phyloP scores from a whole-genome alignment of 257 asterid species.

The Apocynum venetum region DNA sequence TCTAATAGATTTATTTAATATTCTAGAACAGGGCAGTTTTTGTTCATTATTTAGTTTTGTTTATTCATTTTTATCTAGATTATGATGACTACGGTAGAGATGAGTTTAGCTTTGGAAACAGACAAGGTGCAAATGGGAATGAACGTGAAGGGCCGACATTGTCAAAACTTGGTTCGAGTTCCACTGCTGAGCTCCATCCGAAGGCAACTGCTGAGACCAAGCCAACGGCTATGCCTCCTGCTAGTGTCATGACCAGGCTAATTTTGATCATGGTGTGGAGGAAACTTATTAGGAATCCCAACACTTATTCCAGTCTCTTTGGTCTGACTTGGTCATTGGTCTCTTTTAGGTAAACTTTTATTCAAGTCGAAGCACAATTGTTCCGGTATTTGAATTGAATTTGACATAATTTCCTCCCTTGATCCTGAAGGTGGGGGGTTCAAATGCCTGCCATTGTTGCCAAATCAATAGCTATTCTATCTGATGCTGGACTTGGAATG shows the following conservation, averaged over 20 bases:
- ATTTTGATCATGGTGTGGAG: slow-evolving; percentile 51
- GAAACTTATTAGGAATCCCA: slow-evolving; percentile 42
- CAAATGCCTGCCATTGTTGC: slow-evolving; percentile 45
- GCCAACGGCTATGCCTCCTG: slow-evolving; percentile 39
- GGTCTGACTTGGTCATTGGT: slow-evolving; percentile 44
- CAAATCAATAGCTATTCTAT: slow-evolving; percentile 39
- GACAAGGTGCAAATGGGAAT: slow-evolving; percentile 26
- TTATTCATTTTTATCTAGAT: slow-evolving; percentile 32
- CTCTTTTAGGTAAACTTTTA: slow-evolving; percentile 28
- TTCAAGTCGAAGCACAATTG: not conserved
- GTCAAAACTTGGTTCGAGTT: slow-evolving; percentile 84
- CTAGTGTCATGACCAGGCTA: slow-evolving; percentile 46
- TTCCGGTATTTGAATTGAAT: too few species aligned
- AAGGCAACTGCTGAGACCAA: slow-evolving; percentile 38
- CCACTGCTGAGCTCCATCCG: slow-evolving; percentile 82
- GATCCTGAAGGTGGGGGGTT: slow-evolving; percentile 35
- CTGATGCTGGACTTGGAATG: slow-evolving; percentile 55
- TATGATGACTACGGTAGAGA: slow-evolving; percentile 80
- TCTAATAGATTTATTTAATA: not conserved
- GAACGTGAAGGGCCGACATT: slow-evolving; percentile 52
- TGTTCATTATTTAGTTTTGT: not conserved
- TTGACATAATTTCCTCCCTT: not conserved
- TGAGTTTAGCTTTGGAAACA: slow-evolving; percentile 43
- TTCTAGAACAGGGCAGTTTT: not conserved
- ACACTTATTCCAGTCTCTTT: slow-evolving; percentile 44